Evolutionary conservation across 2,329 filamentous ascomycete species (phyloP), one percentile per base, ranked within the genome.

Genomic region (Pseudocercospora crystallina): DNA sequence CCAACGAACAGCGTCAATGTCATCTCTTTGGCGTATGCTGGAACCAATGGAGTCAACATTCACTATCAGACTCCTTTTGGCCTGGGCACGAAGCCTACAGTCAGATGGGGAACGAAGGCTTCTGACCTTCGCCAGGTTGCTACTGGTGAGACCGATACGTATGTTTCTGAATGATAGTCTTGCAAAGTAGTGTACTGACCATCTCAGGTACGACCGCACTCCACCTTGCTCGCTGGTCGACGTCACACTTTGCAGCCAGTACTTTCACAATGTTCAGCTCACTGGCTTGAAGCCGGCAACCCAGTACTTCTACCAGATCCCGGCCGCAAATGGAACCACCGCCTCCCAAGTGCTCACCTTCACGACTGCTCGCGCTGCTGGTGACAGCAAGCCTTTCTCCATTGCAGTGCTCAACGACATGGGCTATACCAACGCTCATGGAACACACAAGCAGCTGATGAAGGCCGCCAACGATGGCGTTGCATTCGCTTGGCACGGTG

Each of bases 21-120:
- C 33, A 76, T 80, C 49, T 72, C 72, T 4, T 56, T 77, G 49
- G 69, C 76, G 1, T 80, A 78, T 52, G 53, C 78, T 2, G 76
- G 76, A 1, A 26, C 20, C 20, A 62, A 68, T 43, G 77, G 77
- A 31, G 74, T 80, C 60, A 77, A 77, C 59, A 71, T 80, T 48
- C 77, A 80, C 63, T 80, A 72, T 61, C 77, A 80, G 65, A 80
- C 77, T 0, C 76, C 77, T 0, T 80, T 79, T 56, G 77, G 77
- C 5, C 63, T 80, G n/a, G 74, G 72, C 11, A 61, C 58, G n/a
- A 56, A 64, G 4, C 77, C 77, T 0, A 62, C 68, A 1, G 66
- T 80, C 3, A 63, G 67, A 13, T 80, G 74, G 73, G 77, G 77
- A 7, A 51, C 43, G 2, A 29, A 41, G 5, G 61, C 67, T 1